Evolutionary conservation across 2,329 filamentous ascomycete genomes (phyloP).

Genomic region (Neospermospora avenae): DNA sequence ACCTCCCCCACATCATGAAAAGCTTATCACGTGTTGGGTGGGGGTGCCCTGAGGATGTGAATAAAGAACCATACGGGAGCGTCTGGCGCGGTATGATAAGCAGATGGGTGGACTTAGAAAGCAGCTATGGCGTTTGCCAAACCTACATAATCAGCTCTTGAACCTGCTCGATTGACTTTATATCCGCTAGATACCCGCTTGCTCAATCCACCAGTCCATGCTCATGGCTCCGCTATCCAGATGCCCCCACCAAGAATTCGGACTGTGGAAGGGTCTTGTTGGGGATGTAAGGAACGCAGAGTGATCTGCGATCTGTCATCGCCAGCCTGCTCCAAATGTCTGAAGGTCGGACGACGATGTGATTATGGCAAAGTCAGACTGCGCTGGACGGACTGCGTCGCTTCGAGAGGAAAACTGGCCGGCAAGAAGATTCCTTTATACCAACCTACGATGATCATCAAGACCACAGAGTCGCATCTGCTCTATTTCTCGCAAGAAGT

Average conservation of each 20-base stretch:
- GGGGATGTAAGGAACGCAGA: slow-evolving; percentile 44
- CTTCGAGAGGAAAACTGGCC: slow-evolving; percentile 35
- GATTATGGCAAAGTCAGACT: slow-evolving; percentile 41
- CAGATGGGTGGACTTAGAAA: background rate
- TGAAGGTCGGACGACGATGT: slow-evolving; percentile 31
- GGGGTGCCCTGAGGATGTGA: background rate
- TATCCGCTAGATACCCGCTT: background rate
- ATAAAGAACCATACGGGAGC: background rate
- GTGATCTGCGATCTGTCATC: slow-evolving; percentile 42
- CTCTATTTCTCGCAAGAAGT: slow-evolving; percentile 32
- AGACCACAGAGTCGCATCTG: slow-evolving; percentile 31
- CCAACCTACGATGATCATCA: slow-evolving; percentile 29
- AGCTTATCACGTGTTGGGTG: background rate
- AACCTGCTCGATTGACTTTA: background rate
- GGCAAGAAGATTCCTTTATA: slow-evolving; percentile 32
- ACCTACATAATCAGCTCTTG: background rate
- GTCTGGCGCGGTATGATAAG: background rate
- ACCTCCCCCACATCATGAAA: background rate
- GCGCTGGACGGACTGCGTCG: slow-evolving; percentile 41
- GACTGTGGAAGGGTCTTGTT: slow-evolving; percentile 42
- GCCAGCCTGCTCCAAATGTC: slow-evolving; percentile 40
- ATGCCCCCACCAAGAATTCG: slow-evolving; percentile 29
- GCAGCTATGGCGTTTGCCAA: background rate
- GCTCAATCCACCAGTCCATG: background rate
- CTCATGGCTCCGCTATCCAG: slow-evolving; percentile 17